Conservation (phyloP, 495 filamentous ascomycete species). For the Thozetella sp. region DNA sequence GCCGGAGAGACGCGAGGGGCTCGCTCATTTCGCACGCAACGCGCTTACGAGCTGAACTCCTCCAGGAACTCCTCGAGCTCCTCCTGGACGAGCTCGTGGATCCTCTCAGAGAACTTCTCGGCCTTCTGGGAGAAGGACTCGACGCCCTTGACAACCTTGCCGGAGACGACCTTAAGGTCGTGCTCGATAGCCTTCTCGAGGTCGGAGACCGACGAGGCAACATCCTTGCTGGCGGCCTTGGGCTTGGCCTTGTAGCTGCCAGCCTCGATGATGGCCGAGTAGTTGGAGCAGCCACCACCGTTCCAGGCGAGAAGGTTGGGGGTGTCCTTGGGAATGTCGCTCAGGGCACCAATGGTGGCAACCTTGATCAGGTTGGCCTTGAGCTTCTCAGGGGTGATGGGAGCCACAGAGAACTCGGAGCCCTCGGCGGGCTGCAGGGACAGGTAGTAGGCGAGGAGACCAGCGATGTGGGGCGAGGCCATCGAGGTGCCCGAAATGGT, state of each 20-base stretch:
- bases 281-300: conserved; percentile 92
- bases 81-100: conserved; percentile 59
- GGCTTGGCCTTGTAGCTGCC: conserved; percentile 56
- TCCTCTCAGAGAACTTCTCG: conserved; percentile 50
- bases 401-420: conserved; percentile 85
- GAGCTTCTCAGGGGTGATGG: conserved; percentile 90
- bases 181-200: conserved; percentile 64
- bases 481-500: conserved; percentile 99
- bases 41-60: conserved; percentile 47
- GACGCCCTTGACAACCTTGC: conserved; percentile 49
- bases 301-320: conserved; percentile 95
- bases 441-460: conserved; percentile 96
- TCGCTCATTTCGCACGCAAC: conserved; percentile 1
- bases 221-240: conserved; percentile 26
- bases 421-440: conserved; percentile 89
- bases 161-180: conserved; percentile 56
- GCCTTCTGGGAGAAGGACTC: conserved; percentile 48
- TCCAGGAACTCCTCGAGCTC: conserved; percentile 71
- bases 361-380: conserved; percentile 86
- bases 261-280: conserved; percentile 76
- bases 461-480: conserved; percentile 96
- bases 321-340: conserved; percentile 84
- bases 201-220: conserved; percentile 37
- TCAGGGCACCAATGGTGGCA: conserved; percentile 77
- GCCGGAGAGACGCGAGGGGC: conserved; percentile 11